phyloP scores from a whole-genome alignment of 306 rosid genomes.

The Vicia faba region DNA sequence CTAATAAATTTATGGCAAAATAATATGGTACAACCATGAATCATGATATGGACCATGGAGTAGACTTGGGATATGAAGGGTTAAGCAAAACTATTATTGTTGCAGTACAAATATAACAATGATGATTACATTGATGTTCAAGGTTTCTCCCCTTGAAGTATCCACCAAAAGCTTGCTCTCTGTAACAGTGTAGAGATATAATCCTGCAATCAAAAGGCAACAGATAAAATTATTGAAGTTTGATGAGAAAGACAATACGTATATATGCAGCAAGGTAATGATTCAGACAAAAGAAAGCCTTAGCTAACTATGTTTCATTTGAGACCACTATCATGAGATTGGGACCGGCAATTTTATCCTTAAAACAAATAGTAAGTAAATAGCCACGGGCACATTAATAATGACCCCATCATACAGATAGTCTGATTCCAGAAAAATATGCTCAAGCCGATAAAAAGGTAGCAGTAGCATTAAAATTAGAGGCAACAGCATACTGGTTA shows the following conservation, averaged over 20 bases:
- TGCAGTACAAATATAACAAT: slow-evolving; percentile 22
- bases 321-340: slow-evolving; percentile 1
- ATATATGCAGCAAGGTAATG: slow-evolving; percentile 6
- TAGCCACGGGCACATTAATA: background rate
- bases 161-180: slow-evolving; percentile 88
- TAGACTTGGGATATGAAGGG: slow-evolving; percentile 31
- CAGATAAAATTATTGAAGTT: slow-evolving; percentile 15
- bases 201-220: slow-evolving; percentile 54
- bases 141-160: slow-evolving; percentile 80
- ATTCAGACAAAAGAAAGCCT: slow-evolving; percentile 24
- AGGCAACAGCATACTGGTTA: background rate
- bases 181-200: slow-evolving; percentile 66
- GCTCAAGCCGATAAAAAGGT: slow-evolving; percentile 10
- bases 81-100: slow-evolving; percentile 18
- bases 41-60: slow-evolving; percentile 14
- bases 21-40: slow-evolving; percentile 22
- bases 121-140: slow-evolving; percentile 67
- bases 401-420: slow-evolving; percentile 6
- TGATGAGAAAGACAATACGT: slow-evolving; percentile 1
- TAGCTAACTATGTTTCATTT: slow-evolving; percentile 4
- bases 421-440: slow-evolving; percentile 24
- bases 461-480: slow-evolving; percentile 6
- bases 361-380: slow-evolving; percentile 22
- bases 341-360: slow-evolving; percentile 7
- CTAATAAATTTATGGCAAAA: slow-evolving; percentile 12